A percentile compares a stretch with the other conserved stretches of the same genome.
These are phyloP conservation scores for Hemileccinum impolitum DNA, from an alignment of 768 basidiomycete genomes.

Conservation along the genomic window DNA sequence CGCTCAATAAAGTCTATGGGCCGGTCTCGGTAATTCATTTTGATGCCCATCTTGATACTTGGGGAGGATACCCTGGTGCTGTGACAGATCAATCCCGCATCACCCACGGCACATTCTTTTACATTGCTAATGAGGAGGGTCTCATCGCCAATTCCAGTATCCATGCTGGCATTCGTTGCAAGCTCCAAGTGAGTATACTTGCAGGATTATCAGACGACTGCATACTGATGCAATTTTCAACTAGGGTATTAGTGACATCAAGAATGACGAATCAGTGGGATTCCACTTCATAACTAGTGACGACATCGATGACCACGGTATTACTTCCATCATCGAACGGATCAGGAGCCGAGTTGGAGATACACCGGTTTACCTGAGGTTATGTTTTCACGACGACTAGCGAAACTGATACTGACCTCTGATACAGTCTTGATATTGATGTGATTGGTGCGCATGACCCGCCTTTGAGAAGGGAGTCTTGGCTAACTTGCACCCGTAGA, in stretches of 20 bases:
- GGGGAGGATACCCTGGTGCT: slow-evolving; percentile 37
- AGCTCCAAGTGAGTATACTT: slow-evolving; percentile 46
- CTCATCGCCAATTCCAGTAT: slow-evolving; percentile 71
- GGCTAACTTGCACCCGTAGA: slow-evolving; percentile 38
- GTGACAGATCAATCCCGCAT: slow-evolving; percentile 59
- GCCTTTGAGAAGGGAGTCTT: neutral
- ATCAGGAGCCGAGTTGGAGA: slow-evolving; percentile 73
- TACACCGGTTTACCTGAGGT: slow-evolving; percentile 73
- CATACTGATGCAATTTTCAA: neutral
- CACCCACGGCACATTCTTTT: slow-evolving; percentile 87
- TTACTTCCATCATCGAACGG: slow-evolving; percentile 61
- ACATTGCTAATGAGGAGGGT: slow-evolving; percentile 73
- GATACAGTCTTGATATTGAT: slow-evolving; percentile 70
- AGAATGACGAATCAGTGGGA: slow-evolving; percentile 67
- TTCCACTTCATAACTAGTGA: slow-evolving; percentile 78
- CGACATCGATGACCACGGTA: slow-evolving; percentile 80
- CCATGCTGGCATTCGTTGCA: slow-evolving; percentile 84
- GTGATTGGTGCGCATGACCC: slow-evolving; percentile 53
- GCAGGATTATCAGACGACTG: slow-evolving; percentile 7
- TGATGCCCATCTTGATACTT: slow-evolving; percentile 73
- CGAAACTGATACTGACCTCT: neutral
- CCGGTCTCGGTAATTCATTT: slow-evolving; percentile 83
- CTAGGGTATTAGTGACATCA: slow-evolving; percentile 36
- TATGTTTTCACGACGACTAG: neutral
- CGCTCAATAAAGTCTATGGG: slow-evolving; percentile 75